Conservation (phyloP, 2,329 filamentous ascomycete species). For the Phialocephala sp. region DNA sequence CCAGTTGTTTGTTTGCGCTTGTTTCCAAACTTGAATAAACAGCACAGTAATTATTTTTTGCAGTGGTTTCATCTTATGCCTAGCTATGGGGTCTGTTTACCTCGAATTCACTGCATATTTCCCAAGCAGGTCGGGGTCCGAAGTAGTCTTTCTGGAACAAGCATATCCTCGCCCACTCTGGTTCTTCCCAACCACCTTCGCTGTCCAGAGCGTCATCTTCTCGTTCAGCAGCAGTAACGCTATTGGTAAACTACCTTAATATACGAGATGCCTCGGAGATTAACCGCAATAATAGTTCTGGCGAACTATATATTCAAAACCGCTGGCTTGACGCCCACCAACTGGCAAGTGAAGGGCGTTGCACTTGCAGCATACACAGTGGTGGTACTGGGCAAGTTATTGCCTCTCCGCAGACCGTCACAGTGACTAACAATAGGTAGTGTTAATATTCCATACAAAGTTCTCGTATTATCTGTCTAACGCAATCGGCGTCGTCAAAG, state of each 20-base stretch:
- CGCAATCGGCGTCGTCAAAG: slow-evolving; percentile 61
- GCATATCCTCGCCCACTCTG: slow-evolving; percentile 67
- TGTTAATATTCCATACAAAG: slow-evolving; percentile 59
- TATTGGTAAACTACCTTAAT: slow-evolving; percentile 46
- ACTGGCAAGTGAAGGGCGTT: slow-evolving; percentile 71
- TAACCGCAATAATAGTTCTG: slow-evolving; percentile 49
- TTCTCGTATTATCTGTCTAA: slow-evolving; percentile 63
- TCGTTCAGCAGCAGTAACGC: slow-evolving; percentile 71
- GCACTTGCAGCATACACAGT: slow-evolving; percentile 55
- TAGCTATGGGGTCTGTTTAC: slow-evolving; percentile 51
- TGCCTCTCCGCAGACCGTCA: background rate
- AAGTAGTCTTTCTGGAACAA: slow-evolving; percentile 73
- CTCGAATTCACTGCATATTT: slow-evolving; percentile 70
- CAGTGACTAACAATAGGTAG: slow-evolving; percentile 28
- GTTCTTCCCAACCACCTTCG: slow-evolving; percentile 68
- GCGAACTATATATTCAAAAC: slow-evolving; percentile 68
- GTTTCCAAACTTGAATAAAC: background rate
- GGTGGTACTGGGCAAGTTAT: slow-evolving; percentile 53
- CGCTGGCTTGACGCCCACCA: slow-evolving; percentile 52
- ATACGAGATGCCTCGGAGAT: background rate
- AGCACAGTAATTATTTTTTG: background rate
- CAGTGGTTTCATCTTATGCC: slow-evolving; percentile 63
- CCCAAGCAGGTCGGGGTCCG: slow-evolving; percentile 67
- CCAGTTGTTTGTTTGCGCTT: too few relatives aligned
- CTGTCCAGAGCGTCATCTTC: slow-evolving; percentile 65